Evolutionary conservation across 352 stramenopile species (phyloP).

Genomic region (Phytophthora cryptogea): DNA sequence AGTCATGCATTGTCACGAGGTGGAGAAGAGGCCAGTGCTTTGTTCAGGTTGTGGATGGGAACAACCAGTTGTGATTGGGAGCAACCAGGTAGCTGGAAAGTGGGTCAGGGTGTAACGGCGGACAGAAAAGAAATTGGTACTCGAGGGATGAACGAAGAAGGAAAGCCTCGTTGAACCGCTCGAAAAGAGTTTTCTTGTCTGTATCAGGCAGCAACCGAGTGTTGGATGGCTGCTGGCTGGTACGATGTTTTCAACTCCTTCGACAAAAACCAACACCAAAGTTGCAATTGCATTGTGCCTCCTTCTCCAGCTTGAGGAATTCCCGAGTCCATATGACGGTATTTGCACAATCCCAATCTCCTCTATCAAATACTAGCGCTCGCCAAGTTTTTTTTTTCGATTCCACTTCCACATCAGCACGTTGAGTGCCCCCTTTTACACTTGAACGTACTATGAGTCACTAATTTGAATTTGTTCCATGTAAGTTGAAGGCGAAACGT

Average conservation of each 20-base stretch:
- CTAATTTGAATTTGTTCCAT: constrained; percentile 25
- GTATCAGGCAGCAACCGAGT: not conserved
- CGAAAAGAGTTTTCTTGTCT: not conserved
- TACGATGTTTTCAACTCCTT: too few relatives aligned
- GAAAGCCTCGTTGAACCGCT: constrained; percentile 11
- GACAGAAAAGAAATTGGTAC: constrained; percentile 16
- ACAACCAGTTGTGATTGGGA: not conserved
- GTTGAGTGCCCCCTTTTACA: constrained; percentile 14
- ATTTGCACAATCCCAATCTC: too few relatives aligned
- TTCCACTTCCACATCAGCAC: too few relatives aligned
- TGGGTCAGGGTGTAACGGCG: constrained; percentile 7
- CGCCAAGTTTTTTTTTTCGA: not conserved
- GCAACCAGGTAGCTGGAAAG: not conserved
- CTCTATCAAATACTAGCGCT: too few relatives aligned
- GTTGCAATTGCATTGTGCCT: too few relatives aligned
- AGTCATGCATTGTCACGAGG: not conserved
- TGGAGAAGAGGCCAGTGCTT: not conserved
- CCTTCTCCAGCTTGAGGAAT: too few relatives aligned
- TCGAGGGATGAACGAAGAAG: constrained; percentile 23
- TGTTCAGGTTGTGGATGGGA: constrained; percentile 2
- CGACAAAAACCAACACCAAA: too few relatives aligned
- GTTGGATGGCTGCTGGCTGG: too few relatives aligned
- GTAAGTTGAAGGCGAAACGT: not conserved
- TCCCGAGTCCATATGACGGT: too few relatives aligned
- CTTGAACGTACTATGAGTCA: constrained; percentile 21